Conservation (phyloP, 495 filamentous ascomycete genomes). For the Xylaria bambusicola region DNA sequence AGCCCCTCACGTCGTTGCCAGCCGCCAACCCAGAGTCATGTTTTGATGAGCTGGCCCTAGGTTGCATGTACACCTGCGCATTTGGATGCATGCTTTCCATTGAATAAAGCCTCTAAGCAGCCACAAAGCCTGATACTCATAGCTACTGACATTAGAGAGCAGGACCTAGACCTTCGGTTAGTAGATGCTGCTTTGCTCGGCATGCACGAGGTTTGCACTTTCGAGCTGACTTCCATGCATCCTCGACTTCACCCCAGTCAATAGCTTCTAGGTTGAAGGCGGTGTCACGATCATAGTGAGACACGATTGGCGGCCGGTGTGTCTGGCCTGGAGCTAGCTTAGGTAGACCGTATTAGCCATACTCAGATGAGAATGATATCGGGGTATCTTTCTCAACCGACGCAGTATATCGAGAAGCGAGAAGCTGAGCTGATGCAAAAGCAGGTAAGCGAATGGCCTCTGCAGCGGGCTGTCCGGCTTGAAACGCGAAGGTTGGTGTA, state of each 20-base stretch:
- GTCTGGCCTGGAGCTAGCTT: too few relatives aligned
- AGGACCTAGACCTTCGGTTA: background rate
- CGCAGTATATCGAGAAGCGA: too few relatives aligned
- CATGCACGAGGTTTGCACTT: background rate
- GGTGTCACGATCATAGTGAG: too few relatives aligned
- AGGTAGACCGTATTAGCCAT: too few relatives aligned
- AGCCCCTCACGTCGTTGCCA: conserved; percentile 13
- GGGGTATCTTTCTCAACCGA: too few relatives aligned
- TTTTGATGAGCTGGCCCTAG: background rate
- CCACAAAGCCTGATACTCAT: background rate
- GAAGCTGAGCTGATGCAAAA: background rate
- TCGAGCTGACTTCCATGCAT: background rate
- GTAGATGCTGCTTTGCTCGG: background rate
- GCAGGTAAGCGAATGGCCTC: too few relatives aligned
- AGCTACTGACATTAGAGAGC: background rate
- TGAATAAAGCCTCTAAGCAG: background rate
- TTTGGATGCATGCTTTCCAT: background rate
- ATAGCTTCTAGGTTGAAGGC: too few relatives aligned
- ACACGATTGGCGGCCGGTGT: too few relatives aligned
- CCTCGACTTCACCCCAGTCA: background rate
- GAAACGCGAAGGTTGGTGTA: too few relatives aligned
- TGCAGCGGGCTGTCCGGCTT: too few relatives aligned
- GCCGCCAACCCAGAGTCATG: background rate
- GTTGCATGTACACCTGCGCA: background rate
- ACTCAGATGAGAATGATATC: too few relatives aligned